Conservation (phyloP, 2,329 filamentous ascomycete genomes). For the Xylaria sp. region DNA sequence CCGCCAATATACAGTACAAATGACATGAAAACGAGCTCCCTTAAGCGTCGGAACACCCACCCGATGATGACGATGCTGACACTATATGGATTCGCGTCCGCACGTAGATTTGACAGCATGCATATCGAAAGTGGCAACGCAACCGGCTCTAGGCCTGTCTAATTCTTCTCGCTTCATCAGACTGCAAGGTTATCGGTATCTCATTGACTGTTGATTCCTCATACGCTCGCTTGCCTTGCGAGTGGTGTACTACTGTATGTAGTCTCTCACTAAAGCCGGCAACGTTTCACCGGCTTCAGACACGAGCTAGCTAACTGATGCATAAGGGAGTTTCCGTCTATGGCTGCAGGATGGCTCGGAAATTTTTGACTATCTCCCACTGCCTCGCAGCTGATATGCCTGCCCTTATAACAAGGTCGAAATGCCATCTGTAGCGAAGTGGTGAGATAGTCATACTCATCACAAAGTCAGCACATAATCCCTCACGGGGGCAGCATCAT, state of each 20-base stretch:
- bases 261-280: conserved; percentile 8
- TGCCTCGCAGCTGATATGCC: neutral
- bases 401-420: conserved; percentile 5
- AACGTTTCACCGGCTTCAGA: conserved; percentile 17
- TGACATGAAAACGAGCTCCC: conserved; percentile 8
- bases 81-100: conserved; percentile 28
- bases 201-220: conserved; percentile 11
- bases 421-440: conserved; percentile 7
- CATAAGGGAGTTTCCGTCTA: conserved; percentile 20
- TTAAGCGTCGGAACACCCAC: conserved; percentile 24
- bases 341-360: conserved; percentile 8
- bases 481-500: conserved; percentile 1
- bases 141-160: conserved; percentile 25
- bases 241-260: neutral
- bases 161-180: conserved; percentile 18
- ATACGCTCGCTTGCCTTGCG: conserved; percentile 21
- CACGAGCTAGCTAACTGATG: conserved; percentile 3
- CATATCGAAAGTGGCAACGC: conserved; percentile 16
- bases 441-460: conserved; percentile 9
- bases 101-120: conserved; percentile 14
- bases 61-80: conserved; percentile 28
- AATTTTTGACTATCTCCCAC: neutral
- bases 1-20: neutral
- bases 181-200: conserved; percentile 31
- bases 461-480: conserved; percentile 19